Base-by-base conservation (phyloP, 2,329 filamentous ascomycete genomes). In the Pseudocercospora musae region DNA sequence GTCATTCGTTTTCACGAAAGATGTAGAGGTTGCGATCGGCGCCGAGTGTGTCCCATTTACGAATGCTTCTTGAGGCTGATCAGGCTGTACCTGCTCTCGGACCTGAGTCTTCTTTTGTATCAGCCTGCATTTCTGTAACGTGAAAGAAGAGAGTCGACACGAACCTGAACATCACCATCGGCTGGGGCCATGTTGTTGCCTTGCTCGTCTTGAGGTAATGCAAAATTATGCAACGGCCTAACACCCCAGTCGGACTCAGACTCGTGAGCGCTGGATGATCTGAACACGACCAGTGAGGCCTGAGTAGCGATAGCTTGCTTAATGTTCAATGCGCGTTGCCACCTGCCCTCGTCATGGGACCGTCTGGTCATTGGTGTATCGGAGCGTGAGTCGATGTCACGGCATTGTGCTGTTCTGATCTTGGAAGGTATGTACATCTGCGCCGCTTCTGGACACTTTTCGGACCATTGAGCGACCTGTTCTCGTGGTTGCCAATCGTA, bases 191-290 rank as follows among this genome's bases (percentile, higher is more conserved):
- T 40, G 37, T 40, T 13, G 37, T 40, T 40, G 37, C 15, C n/a
- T 40, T 18, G 37, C 37, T 18, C 23, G 44, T 49, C 13, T 25
- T 49, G 10, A 23, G 13, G 20, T 49, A 13, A 9, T 9, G 9
- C 11, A 23, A 25, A 49, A 3, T 13, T 25, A 8, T 23, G n/a
- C 13, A 25, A 9, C 10, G 20, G 54, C n/a, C 49, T 46, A 46
- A 56, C 27, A 40, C 57, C 56, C 18, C 29, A 48, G n/a, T 33
- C 57, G 11, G 65, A 66, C 10, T 58, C 55, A 15, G 62, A 63
- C 31, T 52, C 27, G 37, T 66, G 67, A 31, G 33, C 46, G 37
- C 66, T 70, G n/a, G 62, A 64, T 13, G 69, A 71, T 49, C 50
- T 59, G 27, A 71, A 13, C 11, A 66, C 68, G 15, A 50, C 52